Base-by-base conservation (phyloP, 2,329 filamentous ascomycete species). In the Colletotrichum tanaceti region DNA sequence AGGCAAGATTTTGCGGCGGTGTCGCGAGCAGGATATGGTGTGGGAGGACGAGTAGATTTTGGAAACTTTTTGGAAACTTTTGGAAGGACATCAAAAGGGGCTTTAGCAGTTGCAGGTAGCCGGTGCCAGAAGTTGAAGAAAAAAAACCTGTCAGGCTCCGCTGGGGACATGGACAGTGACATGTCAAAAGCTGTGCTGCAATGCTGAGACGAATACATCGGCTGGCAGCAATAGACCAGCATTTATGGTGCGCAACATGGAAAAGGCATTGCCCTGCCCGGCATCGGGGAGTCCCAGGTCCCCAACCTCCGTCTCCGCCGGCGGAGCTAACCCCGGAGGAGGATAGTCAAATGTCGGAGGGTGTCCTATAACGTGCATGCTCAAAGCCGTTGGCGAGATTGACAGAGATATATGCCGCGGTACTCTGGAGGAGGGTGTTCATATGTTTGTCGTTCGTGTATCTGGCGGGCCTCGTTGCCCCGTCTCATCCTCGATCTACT, bases 41-140 rank as follows among this genome's bases (percentile, higher is more conserved):
- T 39, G 64, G 38, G 52, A 32, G 9, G 28, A 63, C 13, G 39
- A n/a, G n/a, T n/a, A n/a, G 49, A 20, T 20, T 9, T n/a, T n/a
- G n/a, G n/a, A n/a, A n/a, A 16, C 58, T 47, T 38, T 41, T 35
- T 54, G 49, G 64, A 63, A 63, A 32, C 39, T 49, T 32, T 38
- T 47, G 50, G 58, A 55, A 52, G 57, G 39, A 49, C 43, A 53
- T 20, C 18, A 55, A 60, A 41, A 18, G 32, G 32, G 52, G 11
- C 53, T 53, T 43, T 65, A 32, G 54, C 49, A 49, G 54, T 65
- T 55, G 54, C 41, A 50, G 50, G 57, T 32, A 46, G 66, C 63
- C 66, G 55, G 66, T 69, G 35, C 61, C 55, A 66, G 66, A 65
- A 20, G 44, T 46, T 9, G 41, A 32, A 58, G n/a, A 55, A 69